Conservation (phyloP, 163 green algal species). For the Prototheca wickerhamii region DNA sequence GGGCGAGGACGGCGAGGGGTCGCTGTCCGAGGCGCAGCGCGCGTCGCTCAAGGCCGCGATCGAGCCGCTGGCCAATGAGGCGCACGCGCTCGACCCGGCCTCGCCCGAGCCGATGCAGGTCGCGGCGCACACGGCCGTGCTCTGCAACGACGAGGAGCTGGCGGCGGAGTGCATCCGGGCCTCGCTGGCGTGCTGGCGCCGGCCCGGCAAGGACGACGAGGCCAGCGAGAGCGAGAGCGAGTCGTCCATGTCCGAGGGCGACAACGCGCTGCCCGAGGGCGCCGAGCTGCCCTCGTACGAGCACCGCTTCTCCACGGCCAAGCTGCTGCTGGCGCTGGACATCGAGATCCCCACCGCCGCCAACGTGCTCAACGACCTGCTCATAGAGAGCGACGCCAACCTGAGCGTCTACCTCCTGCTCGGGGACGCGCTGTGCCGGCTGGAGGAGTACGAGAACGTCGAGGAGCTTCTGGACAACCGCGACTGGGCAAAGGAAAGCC, state of each 20-base stretch:
- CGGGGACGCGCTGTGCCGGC: slow-evolving; percentile 52
- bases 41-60: slow-evolving; percentile 10
- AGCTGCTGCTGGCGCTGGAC: slow-evolving; percentile 84
- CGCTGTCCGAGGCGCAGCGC: neutral
- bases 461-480: slow-evolving; percentile 23
- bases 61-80: slow-evolving; percentile 49
- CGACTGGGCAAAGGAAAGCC: neutral
- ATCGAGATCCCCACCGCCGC: slow-evolving; percentile 47
- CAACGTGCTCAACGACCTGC: slow-evolving; percentile 60
- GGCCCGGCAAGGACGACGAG: slow-evolving; percentile 11
- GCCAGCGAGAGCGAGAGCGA: slow-evolving; percentile 26
- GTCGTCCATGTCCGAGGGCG: too few relatives aligned
- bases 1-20: slow-evolving; percentile 8
- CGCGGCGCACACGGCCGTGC: too few relatives aligned
- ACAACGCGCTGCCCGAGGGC: too few relatives aligned
- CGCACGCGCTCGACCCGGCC: slow-evolving; percentile 19
- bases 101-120: slow-evolving; percentile 63
- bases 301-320: slow-evolving; percentile 76
- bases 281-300: slow-evolving; percentile 57
- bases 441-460: slow-evolving; percentile 46
- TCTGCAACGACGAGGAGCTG: too few relatives aligned
- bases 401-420: slow-evolving; percentile 76
- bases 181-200: slow-evolving; percentile 64
- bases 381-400: slow-evolving; percentile 73
- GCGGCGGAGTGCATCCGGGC: slow-evolving; percentile 46